Percentiles rank a stretch among this genome's conserved stretches.
Conservation (phyloP, 495 filamentous ascomycete species). For the Talaromyces thailandensis region DNA sequence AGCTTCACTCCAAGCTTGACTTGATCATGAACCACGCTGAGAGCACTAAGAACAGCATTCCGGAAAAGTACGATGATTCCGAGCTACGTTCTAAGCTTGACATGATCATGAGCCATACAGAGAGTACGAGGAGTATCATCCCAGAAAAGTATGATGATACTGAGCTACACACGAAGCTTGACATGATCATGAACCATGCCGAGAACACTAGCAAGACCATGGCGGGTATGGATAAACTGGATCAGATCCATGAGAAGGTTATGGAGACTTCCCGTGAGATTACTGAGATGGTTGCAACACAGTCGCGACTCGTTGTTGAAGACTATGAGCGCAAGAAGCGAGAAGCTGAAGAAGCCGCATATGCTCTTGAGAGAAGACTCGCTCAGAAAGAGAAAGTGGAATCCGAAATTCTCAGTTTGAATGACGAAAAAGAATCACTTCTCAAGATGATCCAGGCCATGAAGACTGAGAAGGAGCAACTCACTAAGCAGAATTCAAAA, state of each 20-base stretch:
- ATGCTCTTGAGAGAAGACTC: slow-evolving; percentile 69
- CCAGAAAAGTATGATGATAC: no score
- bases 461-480: slow-evolving; percentile 58
- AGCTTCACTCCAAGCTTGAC: slow-evolving; percentile 79
- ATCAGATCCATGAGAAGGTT: slow-evolving; percentile 84
- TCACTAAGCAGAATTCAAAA: slow-evolving; percentile 62
- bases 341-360: slow-evolving; percentile 70
- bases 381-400: slow-evolving; percentile 75
- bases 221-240: slow-evolving; percentile 62
- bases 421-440: slow-evolving; percentile 56
- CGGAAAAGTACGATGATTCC: slow-evolving; percentile 46
- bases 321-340: slow-evolving; percentile 72
- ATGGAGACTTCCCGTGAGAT: slow-evolving; percentile 78
- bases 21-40: slow-evolving; percentile 57
- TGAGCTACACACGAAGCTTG: slow-evolving; percentile 69
- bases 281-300: slow-evolving; percentile 71
- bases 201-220: slow-evolving; percentile 26
- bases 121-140: no score
- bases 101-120: slow-evolving; percentile 63
- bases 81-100: slow-evolving; percentile 68
- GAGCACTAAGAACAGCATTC: slow-evolving; percentile 22
- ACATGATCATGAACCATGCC: slow-evolving; percentile 61
- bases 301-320: slow-evolving; percentile 68
- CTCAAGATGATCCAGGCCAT: slow-evolving; percentile 48
- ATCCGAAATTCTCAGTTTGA: slow-evolving; percentile 53